Conservation (phyloP, 495 filamentous ascomycete species). For the Aspergillus heteromorphus region DNA sequence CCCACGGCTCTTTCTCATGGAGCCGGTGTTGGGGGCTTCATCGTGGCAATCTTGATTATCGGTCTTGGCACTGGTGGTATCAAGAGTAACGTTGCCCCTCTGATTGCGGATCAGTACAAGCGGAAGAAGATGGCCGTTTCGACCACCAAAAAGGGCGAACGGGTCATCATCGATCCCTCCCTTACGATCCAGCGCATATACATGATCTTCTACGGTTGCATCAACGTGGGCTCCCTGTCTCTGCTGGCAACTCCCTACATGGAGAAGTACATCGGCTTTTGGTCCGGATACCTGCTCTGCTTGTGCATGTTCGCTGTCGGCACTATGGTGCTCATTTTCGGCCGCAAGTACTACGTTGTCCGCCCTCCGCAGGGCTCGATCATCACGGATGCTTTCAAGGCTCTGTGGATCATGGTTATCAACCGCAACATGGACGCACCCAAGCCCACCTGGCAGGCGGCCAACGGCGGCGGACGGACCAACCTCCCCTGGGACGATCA, state of each 20-base stretch:
- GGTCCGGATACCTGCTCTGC: slow-evolving; percentile 69
- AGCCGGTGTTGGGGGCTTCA: slow-evolving; percentile 46
- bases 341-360: slow-evolving; percentile 55
- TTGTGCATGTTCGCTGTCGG: slow-evolving; percentile 55
- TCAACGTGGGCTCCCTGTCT: slow-evolving; percentile 70
- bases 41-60: slow-evolving; percentile 42
- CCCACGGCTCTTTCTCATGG: slow-evolving; percentile 40
- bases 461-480: slow-evolving; percentile 30
- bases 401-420: slow-evolving; percentile 52
- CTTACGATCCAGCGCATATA: slow-evolving; percentile 71
- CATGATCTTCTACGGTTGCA: slow-evolving; percentile 69
- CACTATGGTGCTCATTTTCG: slow-evolving; percentile 45
- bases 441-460: slow-evolving; percentile 54
- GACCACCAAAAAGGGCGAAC: slow-evolving; percentile 57
- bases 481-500: slow-evolving; percentile 52
- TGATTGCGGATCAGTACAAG: slow-evolving; percentile 70
- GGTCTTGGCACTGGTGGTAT: slow-evolving; percentile 62
- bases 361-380: slow-evolving; percentile 60
- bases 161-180: slow-evolving; percentile 68
- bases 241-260: slow-evolving; percentile 60
- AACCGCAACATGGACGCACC: slow-evolving; percentile 53
- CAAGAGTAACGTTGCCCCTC: slow-evolving; percentile 60
- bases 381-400: slow-evolving; percentile 56
- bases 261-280: slow-evolving; percentile 66
- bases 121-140: slow-evolving; percentile 54